Evolutionary conservation across 768 basidiomycete genomes (phyloP).

Genomic region (Imleria badia): DNA sequence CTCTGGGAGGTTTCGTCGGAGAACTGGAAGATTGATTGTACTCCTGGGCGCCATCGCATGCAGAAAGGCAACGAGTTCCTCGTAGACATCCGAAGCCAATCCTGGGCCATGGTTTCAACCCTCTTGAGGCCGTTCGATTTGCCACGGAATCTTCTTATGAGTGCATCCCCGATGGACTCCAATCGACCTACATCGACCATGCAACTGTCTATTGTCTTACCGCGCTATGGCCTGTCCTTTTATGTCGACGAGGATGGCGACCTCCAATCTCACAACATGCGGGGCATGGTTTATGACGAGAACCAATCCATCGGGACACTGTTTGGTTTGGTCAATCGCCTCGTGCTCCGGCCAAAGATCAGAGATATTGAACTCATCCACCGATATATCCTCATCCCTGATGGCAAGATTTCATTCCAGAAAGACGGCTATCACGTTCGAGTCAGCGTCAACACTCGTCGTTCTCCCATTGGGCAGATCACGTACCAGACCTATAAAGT

Average conservation of each 20-base stretch:
- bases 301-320: slow-evolving; percentile 44
- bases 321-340: slow-evolving; percentile 41
- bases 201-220: slow-evolving; percentile 33
- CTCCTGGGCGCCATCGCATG: neutral
- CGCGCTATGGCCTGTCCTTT: slow-evolving; percentile 43
- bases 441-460: slow-evolving; percentile 8
- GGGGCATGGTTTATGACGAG: slow-evolving; percentile 41
- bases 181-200: neutral
- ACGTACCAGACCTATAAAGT: slow-evolving; percentile 32
- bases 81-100: slow-evolving; percentile 27
- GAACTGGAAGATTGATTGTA: slow-evolving; percentile 27
- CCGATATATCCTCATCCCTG: slow-evolving; percentile 39
- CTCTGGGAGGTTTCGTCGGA: slow-evolving; percentile 26
- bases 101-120: slow-evolving; percentile 29
- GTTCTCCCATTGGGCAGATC: neutral
- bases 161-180: neutral
- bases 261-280: slow-evolving; percentile 42
- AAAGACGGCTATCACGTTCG: slow-evolving; percentile 16
- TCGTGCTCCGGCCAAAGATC: slow-evolving; percentile 37
- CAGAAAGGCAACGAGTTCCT: slow-evolving; percentile 12
- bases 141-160: slow-evolving; percentile 24
- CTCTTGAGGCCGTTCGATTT: slow-evolving; percentile 27
- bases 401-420: slow-evolving; percentile 26
- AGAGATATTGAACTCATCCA: slow-evolving; percentile 6
- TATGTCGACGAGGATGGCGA: slow-evolving; percentile 31